Evolutionary conservation across 768 basidiomycete species (phyloP), one percentile per base, ranked within the genome.

Genomic region (Butyriboletus loyo): DNA sequence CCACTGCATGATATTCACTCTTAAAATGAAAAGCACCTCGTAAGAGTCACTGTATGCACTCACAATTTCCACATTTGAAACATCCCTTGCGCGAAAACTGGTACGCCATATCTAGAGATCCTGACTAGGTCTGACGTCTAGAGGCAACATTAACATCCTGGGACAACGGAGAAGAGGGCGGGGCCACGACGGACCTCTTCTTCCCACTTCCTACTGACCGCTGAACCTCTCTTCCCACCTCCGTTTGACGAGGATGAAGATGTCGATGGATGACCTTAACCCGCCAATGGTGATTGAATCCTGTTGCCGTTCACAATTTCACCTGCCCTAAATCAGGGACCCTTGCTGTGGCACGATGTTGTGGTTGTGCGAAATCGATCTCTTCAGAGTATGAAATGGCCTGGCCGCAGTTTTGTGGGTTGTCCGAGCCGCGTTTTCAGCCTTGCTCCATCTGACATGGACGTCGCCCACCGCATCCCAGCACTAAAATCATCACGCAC

Each of bases 51-150:
- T 46, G 52, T 42, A 48, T 40, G 35, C 57, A 82, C 85, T 74
- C 70, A 91, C 92, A 79, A 72, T 92, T 92, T 69, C 92, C 92
- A 69, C 92, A 95, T 78, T 92, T 95, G 76, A 88, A 93, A 69
- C 90, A 93, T 59, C 89, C 89, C 76, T 90, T 92, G 79, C 84
- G 86, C 54, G 86, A 83, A 77, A 85, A 85, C 71, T 87, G 86
- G 75, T 80, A 87, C 73, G 88, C 85, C 88, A 90, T 90, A 61
- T 61, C 62, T 63, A 50, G 55, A 59, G 71, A 71, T 71, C 72
- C 73, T 65, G 70, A 70, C 76, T 75, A 67, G 66, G 67, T 71
- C 72, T 66, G 69, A 72, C 73, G 76, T 72, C 70, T 66, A 57
- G 53, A 58, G 45, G 48, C 51, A 55, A 55, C 22, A 61, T 64